Conservation (phyloP, 2,329 filamentous ascomycete genomes). For the Calonectria fujianensis region DNA sequence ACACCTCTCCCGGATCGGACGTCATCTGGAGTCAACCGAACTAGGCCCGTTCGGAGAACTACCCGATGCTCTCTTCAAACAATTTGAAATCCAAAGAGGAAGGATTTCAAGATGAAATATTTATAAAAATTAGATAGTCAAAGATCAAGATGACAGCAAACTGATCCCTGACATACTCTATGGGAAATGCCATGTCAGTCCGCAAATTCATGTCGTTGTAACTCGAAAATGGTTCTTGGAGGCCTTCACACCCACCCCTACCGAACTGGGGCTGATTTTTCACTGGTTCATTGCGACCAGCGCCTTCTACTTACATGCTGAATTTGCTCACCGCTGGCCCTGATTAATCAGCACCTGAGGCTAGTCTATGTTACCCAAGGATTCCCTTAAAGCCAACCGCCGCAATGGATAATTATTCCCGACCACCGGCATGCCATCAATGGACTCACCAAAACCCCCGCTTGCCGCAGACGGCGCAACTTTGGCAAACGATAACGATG, state of each 20-base stretch:
- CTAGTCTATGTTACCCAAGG: neutral
- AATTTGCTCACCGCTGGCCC: neutral
- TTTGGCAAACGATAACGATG: neutral
- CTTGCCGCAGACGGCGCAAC: neutral
- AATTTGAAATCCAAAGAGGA: neutral
- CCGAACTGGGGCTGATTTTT: neutral
- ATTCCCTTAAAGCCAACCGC: neutral
- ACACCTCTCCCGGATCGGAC: neutral
- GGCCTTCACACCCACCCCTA: neutral
- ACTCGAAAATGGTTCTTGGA: neutral
- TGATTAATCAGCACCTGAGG: constrained; percentile 13
- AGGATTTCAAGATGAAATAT: no score
- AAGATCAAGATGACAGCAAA: neutral
- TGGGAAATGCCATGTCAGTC: neutral
- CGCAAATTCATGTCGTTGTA: neutral
- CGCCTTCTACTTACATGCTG: constrained; percentile 5
- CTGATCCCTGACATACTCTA: neutral
- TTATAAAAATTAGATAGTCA: neutral
- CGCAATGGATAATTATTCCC: constrained; percentile 17
- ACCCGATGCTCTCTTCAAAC: neutral
- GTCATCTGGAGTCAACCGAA: neutral
- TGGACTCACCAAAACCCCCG: constrained; percentile 17
- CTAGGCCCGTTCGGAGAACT: neutral
- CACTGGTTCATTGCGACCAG: neutral
- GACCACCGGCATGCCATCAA: neutral